Conservation (phyloP, 768 basidiomycete genomes). For the Mycena indigotica region DNA sequence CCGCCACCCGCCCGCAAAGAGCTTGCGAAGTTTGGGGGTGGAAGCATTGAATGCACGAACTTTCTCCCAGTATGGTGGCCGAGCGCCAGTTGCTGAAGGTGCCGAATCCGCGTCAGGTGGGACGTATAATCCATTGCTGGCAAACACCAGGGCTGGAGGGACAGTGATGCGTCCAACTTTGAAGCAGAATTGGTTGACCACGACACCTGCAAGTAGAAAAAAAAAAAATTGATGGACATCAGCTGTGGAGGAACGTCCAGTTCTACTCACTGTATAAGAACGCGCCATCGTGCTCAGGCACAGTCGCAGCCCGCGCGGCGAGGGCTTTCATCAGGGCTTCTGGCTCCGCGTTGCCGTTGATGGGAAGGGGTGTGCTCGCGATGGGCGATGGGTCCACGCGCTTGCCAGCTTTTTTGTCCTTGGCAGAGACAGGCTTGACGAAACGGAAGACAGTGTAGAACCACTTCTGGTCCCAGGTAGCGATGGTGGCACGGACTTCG, state of each 20-base stretch:
- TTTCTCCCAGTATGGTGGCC: neutral
- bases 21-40: neutral
- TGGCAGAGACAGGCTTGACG: neutral
- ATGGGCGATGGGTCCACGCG: neutral
- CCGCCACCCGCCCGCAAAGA: conserved; percentile 1
- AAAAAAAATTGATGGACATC: neutral
- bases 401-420: neutral
- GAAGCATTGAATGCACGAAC: neutral
- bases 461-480: conserved; percentile 1
- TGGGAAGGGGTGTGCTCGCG: neutral
- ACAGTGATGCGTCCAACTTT: conserved; percentile 1
- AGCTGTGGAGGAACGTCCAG: neutral
- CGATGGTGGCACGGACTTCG: neutral
- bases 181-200: conserved; percentile 1
- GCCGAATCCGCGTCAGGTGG: neutral
- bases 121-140: neutral
- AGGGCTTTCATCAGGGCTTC: neutral
- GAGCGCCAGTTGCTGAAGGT: neutral
- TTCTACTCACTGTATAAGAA: neutral
- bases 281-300: neutral
- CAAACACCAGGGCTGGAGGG: neutral
- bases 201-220: neutral
- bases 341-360: neutral
- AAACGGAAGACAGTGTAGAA: conserved; percentile 1
- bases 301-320: neutral